Evolutionary conservation across 2,329 filamentous ascomycete genomes (phyloP), one percentile per base, ranked within the genome.

Genomic region (Aspergillus brasiliensis): DNA sequence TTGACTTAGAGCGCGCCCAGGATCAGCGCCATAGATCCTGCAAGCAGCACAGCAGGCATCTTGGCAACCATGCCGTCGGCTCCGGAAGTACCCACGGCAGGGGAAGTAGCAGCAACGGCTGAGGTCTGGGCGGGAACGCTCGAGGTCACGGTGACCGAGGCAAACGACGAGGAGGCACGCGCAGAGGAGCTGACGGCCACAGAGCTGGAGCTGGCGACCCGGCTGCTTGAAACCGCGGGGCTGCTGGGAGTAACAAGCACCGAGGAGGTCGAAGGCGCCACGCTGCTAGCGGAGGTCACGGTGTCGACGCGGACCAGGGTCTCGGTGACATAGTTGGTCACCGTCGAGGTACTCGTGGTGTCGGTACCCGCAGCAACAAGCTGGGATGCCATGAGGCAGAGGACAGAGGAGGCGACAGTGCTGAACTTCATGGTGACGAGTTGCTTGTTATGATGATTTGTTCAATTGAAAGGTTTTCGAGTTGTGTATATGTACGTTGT

Each of bases 241-340:
- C 67, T 66, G 19, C 73, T 67, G 2, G 71, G 64, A 51, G 71
- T 69, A 56, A 71, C 67, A 13, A 78, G 75, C 21, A 61, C 60
- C 37, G 59, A 65, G 42, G 66, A 64, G 52, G 66, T 54, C 7
- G 61, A 46, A 10, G 64, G 56, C 38, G 55, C 63, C 31, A 63
- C 51, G 25, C 57, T 66, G 17, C 64, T 63, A 15, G 72, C 65
- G 2, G 73, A 65, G 37, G 73, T 72, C 55, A 72, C 69, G 11
- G 79, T 76, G 17, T 83, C 78, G 46, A 79, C 77, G 15, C 80
- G 79, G 3, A 76, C 52, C 17, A 79, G 65, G 23, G 80, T 80
- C 63, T 81, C 81, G 62, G 77, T 76, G 49, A 74, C 72, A 19
- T 75, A 77, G 23, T 75, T 67, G 42, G 71, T 71, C 21, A 69